Evolutionary conservation across 495 filamentous ascomycete species (phyloP), one percentile per base, ranked within the genome.

Genomic region (Penicillium chermesinum): DNA sequence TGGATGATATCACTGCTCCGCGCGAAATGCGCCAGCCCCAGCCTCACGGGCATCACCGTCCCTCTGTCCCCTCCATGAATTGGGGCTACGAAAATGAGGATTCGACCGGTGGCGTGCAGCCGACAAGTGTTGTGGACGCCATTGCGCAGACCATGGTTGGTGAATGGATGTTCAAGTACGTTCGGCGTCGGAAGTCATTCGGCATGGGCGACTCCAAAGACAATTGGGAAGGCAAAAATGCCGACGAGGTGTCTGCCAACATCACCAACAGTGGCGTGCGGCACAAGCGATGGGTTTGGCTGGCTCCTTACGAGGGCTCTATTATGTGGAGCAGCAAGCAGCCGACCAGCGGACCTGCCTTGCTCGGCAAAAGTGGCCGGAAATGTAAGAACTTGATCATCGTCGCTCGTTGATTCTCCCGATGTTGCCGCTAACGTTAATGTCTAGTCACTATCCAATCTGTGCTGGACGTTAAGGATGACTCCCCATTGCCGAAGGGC

Each of bases 141-240:
- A 97, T 98, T 67, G 90, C 93, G 2, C 88, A 95, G 56, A 96
- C 93, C 4, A 98, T 97, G 93, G 89, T 97, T 38, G 93, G 93
- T 25, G 93, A 97, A 59, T 98, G 93, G 93, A 97, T 98, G 93
- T 97, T 85, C 79, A 98, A 98, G 61, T 97, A 97, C 61, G 87
- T 97, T 34, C 81, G 93, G 34, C 81, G 89, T 62, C 80, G 93
- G 52, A 96, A 88, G 66, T 93, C 93, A 1, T 97, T 98, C 30
- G 64, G 64, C 17, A 83, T 94, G 36, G 69, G 80, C 3, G 91
- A 97, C 45, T 70, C 74, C 25, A 76, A 79, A 22, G 83, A 82
- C 53, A 80, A 74, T 42, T 76, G 74, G 61, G 83, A 84, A 43
- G 69, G 66, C 7, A 61, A 62, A 45, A 70, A 70, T 38, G 54